Percentiles rank a stretch among this genome's conserved stretches.
Conservation (phyloP, 169 alveolate genomes). For the Perkinsus marinus region DNA sequence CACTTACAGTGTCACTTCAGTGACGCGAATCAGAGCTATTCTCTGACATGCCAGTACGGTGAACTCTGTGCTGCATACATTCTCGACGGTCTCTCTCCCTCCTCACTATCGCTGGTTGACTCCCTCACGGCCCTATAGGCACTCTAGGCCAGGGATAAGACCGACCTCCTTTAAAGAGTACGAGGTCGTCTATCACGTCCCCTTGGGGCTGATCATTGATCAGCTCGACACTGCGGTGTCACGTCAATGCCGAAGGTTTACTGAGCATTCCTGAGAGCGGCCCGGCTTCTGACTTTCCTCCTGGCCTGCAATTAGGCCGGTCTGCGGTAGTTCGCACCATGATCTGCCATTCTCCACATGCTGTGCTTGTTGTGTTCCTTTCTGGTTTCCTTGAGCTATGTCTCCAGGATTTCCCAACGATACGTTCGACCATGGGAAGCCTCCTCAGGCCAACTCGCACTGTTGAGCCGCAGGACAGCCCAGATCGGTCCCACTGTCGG, state of each 20-base stretch:
- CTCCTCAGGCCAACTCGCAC: neutral
- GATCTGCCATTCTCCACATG: too few species aligned
- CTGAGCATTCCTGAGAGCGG: too few species aligned
- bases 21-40: neutral
- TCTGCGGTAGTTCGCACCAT: too few species aligned
- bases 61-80: neutral
- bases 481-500: neutral
- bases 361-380: neutral
- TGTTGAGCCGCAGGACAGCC: neutral
- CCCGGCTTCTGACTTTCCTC: too few species aligned
- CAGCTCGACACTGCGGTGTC: too few species aligned
- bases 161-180: too few species aligned
- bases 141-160: neutral
- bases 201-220: too few species aligned
- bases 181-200: too few species aligned
- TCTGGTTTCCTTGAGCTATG: neutral
- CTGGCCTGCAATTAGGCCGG: too few species aligned
- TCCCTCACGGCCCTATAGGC: neutral
- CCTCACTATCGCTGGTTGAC: neutral
- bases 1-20: neutral
- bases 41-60: neutral
- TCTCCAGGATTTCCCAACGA: neutral
- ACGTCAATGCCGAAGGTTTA: too few species aligned
- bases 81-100: neutral
- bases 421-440: neutral